These are phyloP conservation scores for Elasticomyces elasticus DNA, from an alignment of 495 filamentous ascomycete genomes.

Conservation along the genomic window DNA sequence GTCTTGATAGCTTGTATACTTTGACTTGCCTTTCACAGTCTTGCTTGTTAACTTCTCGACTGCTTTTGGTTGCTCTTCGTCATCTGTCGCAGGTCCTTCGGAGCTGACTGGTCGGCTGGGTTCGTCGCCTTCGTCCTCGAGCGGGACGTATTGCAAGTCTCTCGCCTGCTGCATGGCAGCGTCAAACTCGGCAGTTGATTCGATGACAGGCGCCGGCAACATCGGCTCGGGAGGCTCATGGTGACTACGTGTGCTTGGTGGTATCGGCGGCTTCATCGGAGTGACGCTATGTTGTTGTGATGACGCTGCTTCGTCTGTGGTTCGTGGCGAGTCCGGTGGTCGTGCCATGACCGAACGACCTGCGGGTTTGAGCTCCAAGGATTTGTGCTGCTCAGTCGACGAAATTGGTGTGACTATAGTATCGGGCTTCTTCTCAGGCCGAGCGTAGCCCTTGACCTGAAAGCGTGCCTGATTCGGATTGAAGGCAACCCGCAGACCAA, in stretches of 20 bases:
- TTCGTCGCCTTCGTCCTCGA: slow-evolving; percentile 28
- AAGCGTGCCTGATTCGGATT: slow-evolving; percentile 52
- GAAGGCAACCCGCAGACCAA: slow-evolving; percentile 49
- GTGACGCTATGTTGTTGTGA: background rate
- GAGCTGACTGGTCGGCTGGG: slow-evolving; percentile 14
- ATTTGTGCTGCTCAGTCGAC: slow-evolving; percentile 10
- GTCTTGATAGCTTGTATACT: slow-evolving; percentile 29
- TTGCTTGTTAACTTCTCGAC: background rate
- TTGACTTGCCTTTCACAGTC: background rate
- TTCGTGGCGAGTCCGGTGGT: slow-evolving; percentile 20
- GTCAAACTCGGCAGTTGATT: slow-evolving; percentile 43
- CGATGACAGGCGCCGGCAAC: background rate
- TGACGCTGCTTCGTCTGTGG: slow-evolving; percentile 2
- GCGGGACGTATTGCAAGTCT: slow-evolving; percentile 41
- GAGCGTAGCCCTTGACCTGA: slow-evolving; percentile 15
- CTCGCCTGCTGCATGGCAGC: slow-evolving; percentile 48
- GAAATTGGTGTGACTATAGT: background rate
- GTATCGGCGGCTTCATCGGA: background rate
- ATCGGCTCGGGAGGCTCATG: too few relatives aligned
- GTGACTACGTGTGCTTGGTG: too few relatives aligned
- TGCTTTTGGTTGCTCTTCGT: slow-evolving; percentile 2
- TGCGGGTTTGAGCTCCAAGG: slow-evolving; percentile 25
- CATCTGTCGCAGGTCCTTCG: slow-evolving; percentile 20
- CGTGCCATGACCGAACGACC: slow-evolving; percentile 10
- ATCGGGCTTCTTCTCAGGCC: background rate